Evolutionary conservation across 768 basidiomycete species (phyloP).

Genomic region (Leccinum pellstonianum): DNA sequence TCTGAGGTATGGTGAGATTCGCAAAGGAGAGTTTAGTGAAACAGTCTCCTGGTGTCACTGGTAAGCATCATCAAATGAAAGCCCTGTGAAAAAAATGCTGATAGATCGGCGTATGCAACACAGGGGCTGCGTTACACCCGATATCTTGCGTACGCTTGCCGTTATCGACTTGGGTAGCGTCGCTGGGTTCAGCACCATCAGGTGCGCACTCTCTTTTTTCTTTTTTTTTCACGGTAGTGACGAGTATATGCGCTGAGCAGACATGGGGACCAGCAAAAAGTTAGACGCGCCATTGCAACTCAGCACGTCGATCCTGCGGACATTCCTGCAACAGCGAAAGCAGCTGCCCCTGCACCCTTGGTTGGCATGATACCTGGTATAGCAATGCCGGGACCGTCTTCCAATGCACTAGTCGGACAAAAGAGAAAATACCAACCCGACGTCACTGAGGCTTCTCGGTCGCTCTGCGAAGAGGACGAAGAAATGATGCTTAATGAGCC

Average conservation of each 20-base stretch:
- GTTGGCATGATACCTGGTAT: not conserved
- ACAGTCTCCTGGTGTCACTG: slow-evolving; percentile 77
- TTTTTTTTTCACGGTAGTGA: not conserved
- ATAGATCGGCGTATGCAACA: slow-evolving; percentile 7
- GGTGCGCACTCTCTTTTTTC: slow-evolving; percentile 35
- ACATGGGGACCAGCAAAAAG: slow-evolving; percentile 58
- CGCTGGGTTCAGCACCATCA: slow-evolving; percentile 50
- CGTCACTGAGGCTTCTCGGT: slow-evolving; percentile 18
- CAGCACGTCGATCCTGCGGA: slow-evolving; percentile 58
- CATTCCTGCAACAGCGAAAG: slow-evolving; percentile 47
- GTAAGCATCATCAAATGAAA: slow-evolving; percentile 36
- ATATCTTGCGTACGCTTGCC: slow-evolving; percentile 53
- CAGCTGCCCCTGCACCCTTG: slow-evolving; percentile 5
- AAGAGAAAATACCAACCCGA: slow-evolving; percentile 45
- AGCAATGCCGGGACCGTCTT: slow-evolving; percentile 12
- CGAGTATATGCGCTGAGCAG: slow-evolving; percentile 32
- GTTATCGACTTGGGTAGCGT: slow-evolving; percentile 40
- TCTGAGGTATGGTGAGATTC: slow-evolving; percentile 63
- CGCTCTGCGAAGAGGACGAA: slow-evolving; percentile 40
- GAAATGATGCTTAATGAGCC: slow-evolving; percentile 44
- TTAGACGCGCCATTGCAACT: slow-evolving; percentile 54
- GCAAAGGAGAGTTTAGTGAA: slow-evolving; percentile 50
- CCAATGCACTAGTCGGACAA: slow-evolving; percentile 23
- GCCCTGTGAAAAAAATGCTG: slow-evolving; percentile 18
- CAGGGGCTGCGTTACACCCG: slow-evolving; percentile 72